Percentiles rank a stretch among this genome's conserved stretches.
These are phyloP conservation scores for Aspergillus tubingensis DNA, from an alignment of 2,329 filamentous ascomycete species.

Conservation along the genomic window DNA sequence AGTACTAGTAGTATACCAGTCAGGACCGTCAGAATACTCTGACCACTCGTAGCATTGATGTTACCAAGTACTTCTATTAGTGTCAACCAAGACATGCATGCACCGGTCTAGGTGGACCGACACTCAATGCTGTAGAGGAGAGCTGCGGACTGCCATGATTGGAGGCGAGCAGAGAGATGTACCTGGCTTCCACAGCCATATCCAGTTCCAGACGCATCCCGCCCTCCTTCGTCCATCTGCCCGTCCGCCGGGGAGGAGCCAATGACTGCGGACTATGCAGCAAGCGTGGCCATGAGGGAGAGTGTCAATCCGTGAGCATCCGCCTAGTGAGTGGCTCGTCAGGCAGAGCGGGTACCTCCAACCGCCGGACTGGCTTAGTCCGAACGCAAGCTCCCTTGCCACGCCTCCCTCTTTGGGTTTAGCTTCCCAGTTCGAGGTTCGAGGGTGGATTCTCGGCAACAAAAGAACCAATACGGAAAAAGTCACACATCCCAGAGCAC, in stretches of 20 bases:
- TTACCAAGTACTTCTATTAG: not conserved
- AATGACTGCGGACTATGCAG: not conserved
- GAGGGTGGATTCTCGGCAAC: not conserved
- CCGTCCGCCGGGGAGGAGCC: constrained; percentile 2
- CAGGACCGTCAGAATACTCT: not conserved
- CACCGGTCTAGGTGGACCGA: too few relatives aligned
- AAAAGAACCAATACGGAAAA: too few relatives aligned
- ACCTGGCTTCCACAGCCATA: not conserved
- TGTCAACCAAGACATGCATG: too few relatives aligned
- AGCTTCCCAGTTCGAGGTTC: not conserved
- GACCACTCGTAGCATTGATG: not conserved
- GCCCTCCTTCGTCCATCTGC: not conserved
- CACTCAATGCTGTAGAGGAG: too few relatives aligned
- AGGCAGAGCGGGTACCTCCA: constrained; percentile 17
- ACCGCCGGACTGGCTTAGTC: constrained; percentile 23
- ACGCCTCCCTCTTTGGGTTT: constrained; percentile 1
- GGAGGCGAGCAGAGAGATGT: not conserved
- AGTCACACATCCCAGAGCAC: not conserved
- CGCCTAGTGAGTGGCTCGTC: not conserved
- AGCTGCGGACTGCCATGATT: not conserved
- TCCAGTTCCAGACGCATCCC: not conserved
- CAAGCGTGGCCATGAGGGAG: not conserved
- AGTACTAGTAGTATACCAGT: not conserved
- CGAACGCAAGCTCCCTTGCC: constrained; percentile 14
- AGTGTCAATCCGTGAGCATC: too few relatives aligned